Conservation (phyloP, 2,329 filamentous ascomycete species). For the Neodidymelliopsis sp. region DNA sequence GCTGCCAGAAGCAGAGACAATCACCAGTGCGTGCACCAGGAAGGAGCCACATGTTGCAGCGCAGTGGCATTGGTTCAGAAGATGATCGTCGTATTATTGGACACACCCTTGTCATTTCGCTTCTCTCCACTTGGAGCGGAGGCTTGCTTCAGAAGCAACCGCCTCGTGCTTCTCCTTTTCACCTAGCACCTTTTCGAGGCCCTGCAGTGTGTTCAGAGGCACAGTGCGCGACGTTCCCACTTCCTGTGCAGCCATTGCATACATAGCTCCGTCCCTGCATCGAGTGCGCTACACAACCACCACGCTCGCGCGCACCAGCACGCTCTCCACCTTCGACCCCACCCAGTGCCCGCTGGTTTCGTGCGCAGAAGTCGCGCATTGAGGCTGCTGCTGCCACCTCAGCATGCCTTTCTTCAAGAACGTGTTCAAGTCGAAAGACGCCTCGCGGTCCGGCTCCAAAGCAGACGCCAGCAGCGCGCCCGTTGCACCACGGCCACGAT, state of each 20-base stretch:
- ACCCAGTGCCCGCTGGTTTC: slow-evolving; percentile 1
- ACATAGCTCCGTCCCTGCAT: slow-evolving; percentile 25
- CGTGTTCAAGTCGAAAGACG: slow-evolving; percentile 49
- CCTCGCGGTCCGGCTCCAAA: slow-evolving; percentile 40
- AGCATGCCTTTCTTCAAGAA: slow-evolving; percentile 51
- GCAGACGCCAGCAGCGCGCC: slow-evolving; percentile 34
- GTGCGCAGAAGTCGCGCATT: slow-evolving; percentile 6
- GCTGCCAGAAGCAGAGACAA: slow-evolving; percentile 7
- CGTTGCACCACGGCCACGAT: slow-evolving; percentile 71
- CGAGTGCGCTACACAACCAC: slow-evolving; percentile 18
- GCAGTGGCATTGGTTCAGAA: slow-evolving; percentile 11
- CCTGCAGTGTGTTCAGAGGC: slow-evolving; percentile 11
- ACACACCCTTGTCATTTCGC: slow-evolving; percentile 23
- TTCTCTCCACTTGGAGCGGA: slow-evolving; percentile 18
- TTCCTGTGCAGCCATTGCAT: slow-evolving; percentile 19
- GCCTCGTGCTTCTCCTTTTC: slow-evolving; percentile 20
- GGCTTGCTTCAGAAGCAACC: slow-evolving; percentile 20
- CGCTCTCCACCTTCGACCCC: slow-evolving; percentile 7
- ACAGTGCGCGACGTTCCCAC: slow-evolving; percentile 20
- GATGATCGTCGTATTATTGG: slow-evolving; percentile 19
- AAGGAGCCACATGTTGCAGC: slow-evolving; percentile 14
- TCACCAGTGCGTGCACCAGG: slow-evolving; percentile 16
- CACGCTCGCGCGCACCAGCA: slow-evolving; percentile 9
- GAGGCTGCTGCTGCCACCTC: slow-evolving; percentile 27
- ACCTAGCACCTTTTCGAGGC: slow-evolving; percentile 17